Conservation (phyloP, 305 asterid species). For the Caryopteris hybrid region DNA sequence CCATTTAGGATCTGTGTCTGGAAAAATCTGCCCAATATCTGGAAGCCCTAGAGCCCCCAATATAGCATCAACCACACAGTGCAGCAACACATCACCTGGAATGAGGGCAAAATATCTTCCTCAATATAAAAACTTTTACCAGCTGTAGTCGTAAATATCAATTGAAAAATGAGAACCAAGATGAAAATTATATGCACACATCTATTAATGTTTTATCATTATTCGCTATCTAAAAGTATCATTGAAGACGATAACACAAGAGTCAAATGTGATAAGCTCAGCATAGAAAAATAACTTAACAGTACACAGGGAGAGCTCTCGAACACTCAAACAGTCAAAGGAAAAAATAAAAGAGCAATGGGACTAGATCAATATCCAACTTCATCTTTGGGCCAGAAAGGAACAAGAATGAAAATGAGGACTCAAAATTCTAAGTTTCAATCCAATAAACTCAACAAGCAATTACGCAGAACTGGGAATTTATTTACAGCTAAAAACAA, state of each 20-base stretch:
- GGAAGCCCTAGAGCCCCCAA: constrained; percentile 94
- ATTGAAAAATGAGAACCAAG: not conserved
- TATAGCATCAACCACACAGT: constrained; percentile 96
- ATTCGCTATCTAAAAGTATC: not conserved
- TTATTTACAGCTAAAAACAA: too few relatives aligned
- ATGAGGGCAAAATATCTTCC: not conserved
- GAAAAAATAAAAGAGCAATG: not conserved
- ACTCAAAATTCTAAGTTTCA: not conserved
- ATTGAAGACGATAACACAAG: too few relatives aligned
- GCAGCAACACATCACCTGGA: constrained; percentile 91
- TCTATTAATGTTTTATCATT: not conserved
- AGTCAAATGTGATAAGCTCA: too few relatives aligned
- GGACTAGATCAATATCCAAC: not conserved
- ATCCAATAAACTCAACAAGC: not conserved
- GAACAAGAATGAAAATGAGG: not conserved
- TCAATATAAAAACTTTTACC: not conserved
- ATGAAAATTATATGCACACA: not conserved
- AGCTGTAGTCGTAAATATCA: not conserved
- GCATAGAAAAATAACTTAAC: too few relatives aligned
- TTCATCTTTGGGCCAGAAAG: not conserved
- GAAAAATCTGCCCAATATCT: constrained; percentile 92
- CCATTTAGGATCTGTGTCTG: constrained; percentile 97
- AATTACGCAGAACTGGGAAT: not conserved
- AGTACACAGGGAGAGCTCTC: too few relatives aligned
- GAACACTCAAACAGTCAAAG: too few relatives aligned